Evolutionary conservation across 768 basidiomycete species (phyloP).

Genomic region (Kwoniella botswanensis): DNA sequence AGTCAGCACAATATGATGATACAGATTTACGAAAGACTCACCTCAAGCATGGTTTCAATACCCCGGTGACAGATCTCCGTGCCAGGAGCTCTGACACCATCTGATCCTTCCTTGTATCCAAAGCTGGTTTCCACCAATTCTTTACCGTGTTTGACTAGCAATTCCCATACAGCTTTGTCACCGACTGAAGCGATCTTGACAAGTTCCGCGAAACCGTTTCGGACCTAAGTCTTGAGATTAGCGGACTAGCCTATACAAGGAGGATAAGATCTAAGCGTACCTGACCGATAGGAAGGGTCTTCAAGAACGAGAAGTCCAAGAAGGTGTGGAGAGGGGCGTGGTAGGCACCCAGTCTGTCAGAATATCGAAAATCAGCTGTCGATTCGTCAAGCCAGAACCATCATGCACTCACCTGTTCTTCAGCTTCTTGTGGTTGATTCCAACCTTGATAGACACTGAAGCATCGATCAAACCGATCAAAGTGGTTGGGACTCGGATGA

Average conservation of each 20-base stretch:
- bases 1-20: neutral
- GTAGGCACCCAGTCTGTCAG: constrained; percentile 55
- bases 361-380: neutral
- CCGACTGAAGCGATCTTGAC: constrained; percentile 60
- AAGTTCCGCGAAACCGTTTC: constrained; percentile 59
- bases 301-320: constrained; percentile 58
- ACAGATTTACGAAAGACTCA: constrained; percentile 25
- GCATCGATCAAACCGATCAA: constrained; percentile 60
- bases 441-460: constrained; percentile 59
- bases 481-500: constrained; percentile 58
- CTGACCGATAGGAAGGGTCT: constrained; percentile 57
- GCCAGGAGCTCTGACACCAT: constrained; percentile 47
- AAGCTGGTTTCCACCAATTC: constrained; percentile 58
- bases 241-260: neutral
- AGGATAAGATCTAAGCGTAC: constrained; percentile 11
- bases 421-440: constrained; percentile 58
- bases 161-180: constrained; percentile 55
- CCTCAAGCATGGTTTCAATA: constrained; percentile 59
- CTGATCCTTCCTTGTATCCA: constrained; percentile 52
- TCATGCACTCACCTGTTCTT: constrained; percentile 54
- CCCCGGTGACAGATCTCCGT: constrained; percentile 56
- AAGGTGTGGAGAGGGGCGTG: constrained; percentile 59
- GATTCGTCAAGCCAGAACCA: neutral
- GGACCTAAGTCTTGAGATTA: constrained; percentile 32
- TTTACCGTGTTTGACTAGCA: constrained; percentile 58